Evolutionary conservation across 441 rosid species (phyloP).

Genomic region (Biscutella laevigata): DNA sequence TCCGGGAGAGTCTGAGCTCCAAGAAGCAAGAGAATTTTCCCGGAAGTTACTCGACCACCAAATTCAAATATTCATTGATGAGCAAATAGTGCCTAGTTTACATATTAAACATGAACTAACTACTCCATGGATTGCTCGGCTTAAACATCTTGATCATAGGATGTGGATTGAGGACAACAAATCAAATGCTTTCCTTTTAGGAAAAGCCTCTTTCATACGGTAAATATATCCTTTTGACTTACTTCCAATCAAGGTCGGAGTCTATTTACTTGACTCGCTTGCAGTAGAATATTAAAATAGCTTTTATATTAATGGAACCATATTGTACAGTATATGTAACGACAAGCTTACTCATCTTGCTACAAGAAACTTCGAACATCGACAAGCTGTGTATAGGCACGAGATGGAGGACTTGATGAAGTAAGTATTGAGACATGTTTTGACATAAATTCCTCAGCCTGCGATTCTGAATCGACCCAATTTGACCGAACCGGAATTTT

Average conservation of each 20-base stretch:
- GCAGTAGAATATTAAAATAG: background rate
- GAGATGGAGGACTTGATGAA: conserved; percentile 44
- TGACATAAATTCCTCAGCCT: no score
- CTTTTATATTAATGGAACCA: conserved; percentile 13
- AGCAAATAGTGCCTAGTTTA: background rate
- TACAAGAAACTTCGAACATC: conserved; percentile 25
- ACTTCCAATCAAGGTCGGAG: no score
- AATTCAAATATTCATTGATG: background rate
- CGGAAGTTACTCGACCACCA: conserved; percentile 33
- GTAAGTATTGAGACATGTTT: conserved; percentile 25
- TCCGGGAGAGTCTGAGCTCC: conserved; percentile 35
- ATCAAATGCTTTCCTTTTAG: conserved; percentile 34
- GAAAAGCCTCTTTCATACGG: conserved; percentile 40
- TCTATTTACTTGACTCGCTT: no score
- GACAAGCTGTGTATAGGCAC: conserved; percentile 35
- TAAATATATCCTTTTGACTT: no score
- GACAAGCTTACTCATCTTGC: conserved; percentile 39
- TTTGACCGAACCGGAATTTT: no score
- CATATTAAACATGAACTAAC: conserved; percentile 40
- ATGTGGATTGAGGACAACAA: conserved; percentile 49
- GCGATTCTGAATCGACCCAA: no score
- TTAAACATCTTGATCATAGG: conserved; percentile 54
- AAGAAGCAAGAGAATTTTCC: conserved; percentile 43
- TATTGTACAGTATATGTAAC: conserved; percentile 25
- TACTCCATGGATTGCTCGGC: conserved; percentile 48